These are phyloP conservation scores for Termitomyces sp. DNA, from an alignment of 768 basidiomycete genomes.

Conservation along the genomic window DNA sequence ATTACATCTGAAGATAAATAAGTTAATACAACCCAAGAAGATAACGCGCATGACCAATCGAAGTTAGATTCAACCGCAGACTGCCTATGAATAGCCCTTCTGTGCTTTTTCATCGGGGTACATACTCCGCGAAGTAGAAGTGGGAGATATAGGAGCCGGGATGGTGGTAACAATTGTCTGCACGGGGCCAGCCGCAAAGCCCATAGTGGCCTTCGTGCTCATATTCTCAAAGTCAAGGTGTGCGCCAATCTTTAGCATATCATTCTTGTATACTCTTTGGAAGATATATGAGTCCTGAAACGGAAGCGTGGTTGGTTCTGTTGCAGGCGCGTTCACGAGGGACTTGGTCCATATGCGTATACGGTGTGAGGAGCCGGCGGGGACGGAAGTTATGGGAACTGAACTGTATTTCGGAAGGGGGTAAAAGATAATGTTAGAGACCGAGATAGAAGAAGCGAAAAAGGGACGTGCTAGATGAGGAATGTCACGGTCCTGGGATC, in stretches of 20 bases:
- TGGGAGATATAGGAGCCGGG: neutral
- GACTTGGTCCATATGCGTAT: constrained; percentile 61
- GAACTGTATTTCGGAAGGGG: constrained; percentile 29
- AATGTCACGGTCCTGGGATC: constrained; percentile 52
- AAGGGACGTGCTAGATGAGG: constrained; percentile 50
- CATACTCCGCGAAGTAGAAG: neutral
- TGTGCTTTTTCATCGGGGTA: constrained; percentile 10
- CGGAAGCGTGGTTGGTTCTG: constrained; percentile 28
- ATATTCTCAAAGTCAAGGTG: constrained; percentile 50
- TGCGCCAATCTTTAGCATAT: constrained; percentile 56
- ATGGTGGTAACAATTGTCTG: constrained; percentile 26
- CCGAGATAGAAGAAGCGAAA: neutral
- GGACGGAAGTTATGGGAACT: constrained; percentile 49
- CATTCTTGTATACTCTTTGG: constrained; percentile 63
- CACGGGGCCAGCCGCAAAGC: constrained; percentile 32
- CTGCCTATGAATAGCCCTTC: constrained; percentile 5
- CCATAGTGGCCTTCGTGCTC: constrained; percentile 47
- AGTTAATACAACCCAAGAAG: neutral
- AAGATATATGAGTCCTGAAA: constrained; percentile 49
- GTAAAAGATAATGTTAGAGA: constrained; percentile 4
- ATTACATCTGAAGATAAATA: neutral
- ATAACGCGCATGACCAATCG: neutral
- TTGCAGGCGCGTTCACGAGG: constrained; percentile 27
- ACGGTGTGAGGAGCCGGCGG: constrained; percentile 54
- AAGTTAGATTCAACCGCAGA: neutral